These are phyloP conservation scores for Coccomyxa sp. DNA, from an alignment of 139 green algal species.

Conservation along the genomic window DNA sequence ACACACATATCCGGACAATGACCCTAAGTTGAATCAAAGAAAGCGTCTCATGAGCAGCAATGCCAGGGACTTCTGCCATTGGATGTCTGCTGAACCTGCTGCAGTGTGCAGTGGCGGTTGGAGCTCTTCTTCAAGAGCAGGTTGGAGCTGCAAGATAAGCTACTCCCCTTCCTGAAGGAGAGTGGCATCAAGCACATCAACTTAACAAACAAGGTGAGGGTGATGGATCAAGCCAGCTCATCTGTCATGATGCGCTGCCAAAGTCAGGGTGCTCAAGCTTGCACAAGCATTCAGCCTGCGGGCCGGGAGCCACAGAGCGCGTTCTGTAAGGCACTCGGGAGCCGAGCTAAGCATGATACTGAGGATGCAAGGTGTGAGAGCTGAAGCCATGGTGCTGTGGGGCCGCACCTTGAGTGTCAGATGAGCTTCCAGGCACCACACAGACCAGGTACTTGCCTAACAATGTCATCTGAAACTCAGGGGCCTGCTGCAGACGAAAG, in stretches of 20 bases:
- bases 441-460: too few relatives aligned
- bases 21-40: too few relatives aligned
- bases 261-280: background rate
- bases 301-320: too few relatives aligned
- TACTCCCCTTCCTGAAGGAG: conserved; percentile 24
- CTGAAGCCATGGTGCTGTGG: background rate
- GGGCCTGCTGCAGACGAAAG: conserved; percentile 3
- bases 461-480: background rate
- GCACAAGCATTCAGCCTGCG: too few relatives aligned
- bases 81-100: too few relatives aligned
- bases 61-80: too few relatives aligned
- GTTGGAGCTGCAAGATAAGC: conserved; percentile 10
- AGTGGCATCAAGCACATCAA: conserved; percentile 21
- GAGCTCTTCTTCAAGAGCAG: conserved; percentile 43
- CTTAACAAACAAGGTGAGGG: conserved; percentile 35
- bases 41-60: too few relatives aligned
- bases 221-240: background rate
- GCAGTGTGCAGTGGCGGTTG: conserved; percentile 19
- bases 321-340: too few relatives aligned
- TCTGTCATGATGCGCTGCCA: background rate
- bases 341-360: too few relatives aligned
- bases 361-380: too few relatives aligned
- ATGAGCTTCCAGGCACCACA: background rate
- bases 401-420: background rate
- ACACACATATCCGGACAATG: too few relatives aligned